A percentile compares a stretch with the other conserved stretches of the same genome.
Evolutionary conservation across 345 rosid genomes (phyloP).

Genomic region (Zanthoxylum bungeanum): DNA sequence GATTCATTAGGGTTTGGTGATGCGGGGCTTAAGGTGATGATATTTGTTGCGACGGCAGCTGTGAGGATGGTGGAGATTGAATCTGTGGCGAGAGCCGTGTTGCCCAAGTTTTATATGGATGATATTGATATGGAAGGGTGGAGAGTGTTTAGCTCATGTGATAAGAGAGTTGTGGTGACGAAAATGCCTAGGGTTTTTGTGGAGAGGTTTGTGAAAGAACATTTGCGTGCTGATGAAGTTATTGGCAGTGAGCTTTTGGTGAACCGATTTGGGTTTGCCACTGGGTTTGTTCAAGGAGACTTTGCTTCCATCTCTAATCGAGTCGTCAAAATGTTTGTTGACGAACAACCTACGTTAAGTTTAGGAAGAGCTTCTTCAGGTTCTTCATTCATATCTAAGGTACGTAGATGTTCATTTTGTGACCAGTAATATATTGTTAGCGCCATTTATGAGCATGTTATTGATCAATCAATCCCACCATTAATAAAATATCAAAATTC

Average conservation of each 20-base stretch:
- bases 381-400: conserved; percentile 58
- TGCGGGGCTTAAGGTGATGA: conserved; percentile 54
- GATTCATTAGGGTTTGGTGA: conserved; percentile 43
- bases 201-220: conserved; percentile 75
- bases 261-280: conserved; percentile 65
- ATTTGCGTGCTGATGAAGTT: conserved; percentile 73
- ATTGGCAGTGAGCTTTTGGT: conserved; percentile 61
- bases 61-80: conserved; percentile 58
- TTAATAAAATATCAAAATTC: too few relatives aligned
- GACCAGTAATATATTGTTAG: too few relatives aligned
- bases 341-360: conserved; percentile 49
- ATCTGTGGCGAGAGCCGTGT: conserved; percentile 80
- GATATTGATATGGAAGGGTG: conserved; percentile 70
- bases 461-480: too few relatives aligned
- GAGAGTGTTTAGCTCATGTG: conserved; percentile 55
- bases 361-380: conserved; percentile 42
- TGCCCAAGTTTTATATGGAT: conserved; percentile 84
- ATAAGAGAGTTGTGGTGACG: conserved; percentile 67
- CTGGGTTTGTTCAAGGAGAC: conserved; percentile 45
- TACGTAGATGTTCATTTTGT: too few relatives aligned
- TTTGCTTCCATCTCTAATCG: conserved; percentile 23
- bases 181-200: conserved; percentile 73
- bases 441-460: too few relatives aligned
- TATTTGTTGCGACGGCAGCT: conserved; percentile 64
- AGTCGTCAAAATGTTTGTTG: conserved; percentile 41